Percentiles rank a stretch among this genome's conserved stretches.
phyloP scores from a whole-genome alignment of 352 stramenopile genomes.

The Globisporangium camurandrum region DNA sequence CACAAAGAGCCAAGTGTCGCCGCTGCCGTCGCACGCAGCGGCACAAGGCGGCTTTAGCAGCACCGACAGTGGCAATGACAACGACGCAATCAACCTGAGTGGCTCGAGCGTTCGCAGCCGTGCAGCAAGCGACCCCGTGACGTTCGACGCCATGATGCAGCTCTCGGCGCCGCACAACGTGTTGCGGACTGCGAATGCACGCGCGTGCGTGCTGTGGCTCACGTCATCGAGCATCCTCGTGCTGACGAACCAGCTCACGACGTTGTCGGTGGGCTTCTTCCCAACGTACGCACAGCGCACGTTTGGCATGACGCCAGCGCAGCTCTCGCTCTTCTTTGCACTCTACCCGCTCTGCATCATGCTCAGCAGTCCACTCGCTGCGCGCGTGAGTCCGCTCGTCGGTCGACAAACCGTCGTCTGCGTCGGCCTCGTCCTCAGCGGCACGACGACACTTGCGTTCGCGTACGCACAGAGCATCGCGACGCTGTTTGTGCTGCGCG shows the following conservation, averaged over 20 bases:
- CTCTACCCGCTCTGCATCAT: conserved; percentile 73
- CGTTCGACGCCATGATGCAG: conserved; percentile 54
- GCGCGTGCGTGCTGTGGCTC: conserved; percentile 39
- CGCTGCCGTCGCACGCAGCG: neutral
- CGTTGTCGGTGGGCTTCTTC: conserved; percentile 70
- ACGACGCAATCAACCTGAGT: conserved; percentile 23
- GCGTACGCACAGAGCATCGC: conserved; percentile 34
- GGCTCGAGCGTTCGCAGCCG: conserved; percentile 13
- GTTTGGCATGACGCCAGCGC: conserved; percentile 32
- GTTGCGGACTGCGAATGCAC: conserved; percentile 33
- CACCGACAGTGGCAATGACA: conserved; percentile 16
- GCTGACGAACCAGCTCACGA: conserved; percentile 68
- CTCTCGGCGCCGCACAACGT: conserved; percentile 47
- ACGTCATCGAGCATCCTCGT: conserved; percentile 47
- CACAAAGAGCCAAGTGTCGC: conserved; percentile 5
- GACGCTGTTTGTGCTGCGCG: conserved; percentile 37
- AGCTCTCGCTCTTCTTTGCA: conserved; percentile 67
- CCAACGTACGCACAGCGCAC: conserved; percentile 38
- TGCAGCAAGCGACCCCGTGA: conserved; percentile 21
- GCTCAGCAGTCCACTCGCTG: conserved; percentile 53
- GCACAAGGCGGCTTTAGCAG: conserved; percentile 2
- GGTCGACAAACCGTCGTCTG: conserved; percentile 65
- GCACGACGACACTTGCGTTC: conserved; percentile 54
- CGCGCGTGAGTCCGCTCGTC: conserved; percentile 27
- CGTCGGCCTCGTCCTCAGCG: conserved; percentile 55